Evolutionary conservation across 495 filamentous ascomycete genomes (phyloP).

Genomic region (Penicillium odoratum): DNA sequence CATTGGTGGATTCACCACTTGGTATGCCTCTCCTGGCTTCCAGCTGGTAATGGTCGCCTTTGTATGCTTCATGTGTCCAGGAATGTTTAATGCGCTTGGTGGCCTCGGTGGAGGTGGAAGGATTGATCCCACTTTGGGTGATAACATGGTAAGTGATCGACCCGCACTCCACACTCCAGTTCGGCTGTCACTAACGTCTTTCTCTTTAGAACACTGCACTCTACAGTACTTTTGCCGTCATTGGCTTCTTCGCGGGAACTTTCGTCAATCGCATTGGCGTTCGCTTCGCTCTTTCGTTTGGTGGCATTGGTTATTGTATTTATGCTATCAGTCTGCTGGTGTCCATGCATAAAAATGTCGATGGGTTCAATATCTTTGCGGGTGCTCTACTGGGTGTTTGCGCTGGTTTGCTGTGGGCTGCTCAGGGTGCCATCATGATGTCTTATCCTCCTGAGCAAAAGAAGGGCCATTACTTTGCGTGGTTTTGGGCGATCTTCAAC

Average conservation of each 20-base stretch:
- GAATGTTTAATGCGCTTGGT: slow-evolving; percentile 71
- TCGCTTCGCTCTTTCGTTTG: slow-evolving; percentile 41
- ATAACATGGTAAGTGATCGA: slow-evolving; percentile 35
- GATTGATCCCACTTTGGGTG: slow-evolving; percentile 38
- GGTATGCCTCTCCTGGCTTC: slow-evolving; percentile 72
- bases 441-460: slow-evolving; percentile 48
- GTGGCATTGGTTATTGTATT: slow-evolving; percentile 48
- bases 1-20: slow-evolving; percentile 50
- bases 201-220: slow-evolving; percentile 53
- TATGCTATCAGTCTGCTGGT: slow-evolving; percentile 46
- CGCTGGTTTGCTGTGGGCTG: slow-evolving; percentile 51
- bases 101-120: slow-evolving; percentile 57
- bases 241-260: slow-evolving; percentile 55
- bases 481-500: slow-evolving; percentile 58
- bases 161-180: neutral
- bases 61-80: slow-evolving; percentile 84
- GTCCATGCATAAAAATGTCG: slow-evolving; percentile 67
- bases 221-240: slow-evolving; percentile 57
- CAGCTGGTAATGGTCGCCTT: slow-evolving; percentile 49
- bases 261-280: slow-evolving; percentile 49
- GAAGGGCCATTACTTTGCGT: slow-evolving; percentile 51
- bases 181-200: neutral
- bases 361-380: slow-evolving; percentile 72
- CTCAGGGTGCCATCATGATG: slow-evolving; percentile 56
- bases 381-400: slow-evolving; percentile 50